Base-by-base conservation (phyloP, 805 yeast genomes). In the Saccharomycopsis capsularis region DNA sequence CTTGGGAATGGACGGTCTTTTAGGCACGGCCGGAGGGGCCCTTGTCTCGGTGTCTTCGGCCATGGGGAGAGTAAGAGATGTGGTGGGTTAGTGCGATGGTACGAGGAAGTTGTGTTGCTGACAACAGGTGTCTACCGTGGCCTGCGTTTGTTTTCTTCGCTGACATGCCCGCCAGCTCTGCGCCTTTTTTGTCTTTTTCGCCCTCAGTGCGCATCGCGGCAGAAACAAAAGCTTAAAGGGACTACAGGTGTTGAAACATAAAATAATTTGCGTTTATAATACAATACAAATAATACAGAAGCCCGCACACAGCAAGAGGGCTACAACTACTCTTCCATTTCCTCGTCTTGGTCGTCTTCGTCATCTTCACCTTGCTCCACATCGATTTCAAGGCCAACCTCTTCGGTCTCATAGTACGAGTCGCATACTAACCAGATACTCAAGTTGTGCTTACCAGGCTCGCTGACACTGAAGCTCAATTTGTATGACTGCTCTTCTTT, bases 351-450 rank as follows among this genome's bases (percentile, higher is more conserved):
- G 5, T 34, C 19, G 19, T 34, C 38, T 6, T 16, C 38, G 5
- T 34, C 19, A 13, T 34, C 18, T 16, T 34, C 38, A 9, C 41
- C 41, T 18, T 46, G 49, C 13, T 19, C 15, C 16, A 44, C 42
- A 9, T 38, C 36, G 23, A 48, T 18, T 37, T 11, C 22, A 5
- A 48, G 40, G 6, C 19, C 36, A 16, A 43, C 25, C 34, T 48
- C 86, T 61, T 91, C 99, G 2, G 89, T 95, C 60, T 90, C 98
- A n/a, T 87, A 59, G 58, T 90, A 91, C 0, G 95, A 82, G 59
- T 90, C 97, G 66, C 96, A 85, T 61, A 90, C 76, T 59, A 91
- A 81, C 95, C 95, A 90, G 1, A 88, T 67, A 0, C 81, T 76
- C 23, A 90, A 64, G 16, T 71, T 60, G 48, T 82, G 85, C 3